Conservation (phyloP, 140 eudicot genomes). For the Stevia rebaudiana region DNA sequence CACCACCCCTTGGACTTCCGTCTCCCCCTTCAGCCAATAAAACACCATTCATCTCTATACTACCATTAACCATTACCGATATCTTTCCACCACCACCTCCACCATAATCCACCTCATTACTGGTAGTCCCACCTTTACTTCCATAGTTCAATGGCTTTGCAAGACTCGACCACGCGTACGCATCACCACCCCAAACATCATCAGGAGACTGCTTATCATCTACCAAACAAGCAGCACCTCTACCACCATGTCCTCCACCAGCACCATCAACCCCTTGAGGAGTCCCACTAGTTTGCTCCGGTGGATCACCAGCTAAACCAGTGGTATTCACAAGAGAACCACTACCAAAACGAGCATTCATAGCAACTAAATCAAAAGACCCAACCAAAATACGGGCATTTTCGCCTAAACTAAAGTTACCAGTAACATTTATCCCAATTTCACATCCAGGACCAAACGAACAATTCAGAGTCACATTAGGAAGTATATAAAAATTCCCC, state of each 20-base stretch:
- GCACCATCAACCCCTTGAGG: conserved; percentile 77
- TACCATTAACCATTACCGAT: conserved; percentile 29
- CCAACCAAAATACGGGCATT: conserved; percentile 49
- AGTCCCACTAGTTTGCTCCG: conserved; percentile 86
- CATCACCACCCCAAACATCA: conserved; percentile 97
- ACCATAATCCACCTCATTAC: conserved; percentile 76
- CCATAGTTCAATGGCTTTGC: conserved; percentile 69
- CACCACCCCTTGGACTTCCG: conserved; percentile 78
- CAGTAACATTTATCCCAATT: conserved; percentile 49
- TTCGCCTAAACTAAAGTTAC: conserved; percentile 75
- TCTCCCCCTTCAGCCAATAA: conserved; percentile 84
- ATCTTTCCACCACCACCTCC: conserved; percentile 94
- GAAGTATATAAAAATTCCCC: conserved; percentile 75
- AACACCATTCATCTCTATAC: conserved; percentile 61
- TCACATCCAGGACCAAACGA: conserved; percentile 51
- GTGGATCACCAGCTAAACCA: conserved; percentile 71
- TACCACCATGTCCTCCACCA: conserved; percentile 89
- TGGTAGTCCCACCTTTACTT: conserved; percentile 86
- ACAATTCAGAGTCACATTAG: conserved; percentile 57
- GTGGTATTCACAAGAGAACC: conserved; percentile 71
- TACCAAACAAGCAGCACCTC: conserved; percentile 82
- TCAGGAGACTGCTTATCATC: conserved; percentile 61
- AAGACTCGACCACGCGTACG: conserved; percentile 67
- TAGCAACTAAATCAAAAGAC: conserved; percentile 44
- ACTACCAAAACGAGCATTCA: conserved; percentile 44